Evolutionary conservation across 495 filamentous ascomycete species (phyloP), one percentile per base, ranked within the genome.

Genomic region (Hapsidospora chrysogenum): DNA sequence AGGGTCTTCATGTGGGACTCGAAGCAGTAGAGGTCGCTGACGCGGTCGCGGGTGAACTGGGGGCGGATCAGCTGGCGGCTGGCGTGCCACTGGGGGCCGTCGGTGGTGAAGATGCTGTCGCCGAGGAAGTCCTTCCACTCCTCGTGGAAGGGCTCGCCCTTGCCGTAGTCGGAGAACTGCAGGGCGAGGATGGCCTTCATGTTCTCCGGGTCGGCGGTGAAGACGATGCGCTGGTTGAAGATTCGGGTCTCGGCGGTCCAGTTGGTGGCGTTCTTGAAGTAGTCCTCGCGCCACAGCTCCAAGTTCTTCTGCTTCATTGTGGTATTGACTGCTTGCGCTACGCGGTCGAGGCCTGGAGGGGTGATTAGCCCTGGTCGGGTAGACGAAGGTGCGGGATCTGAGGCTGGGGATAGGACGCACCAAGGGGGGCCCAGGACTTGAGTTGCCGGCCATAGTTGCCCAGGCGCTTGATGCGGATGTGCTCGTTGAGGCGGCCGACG

Each of bases 151-250:
- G 56, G 41, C 40, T 74, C 58, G 10, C 80, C 78, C 51, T 82
- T 83, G 42, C 80, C 78, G 44, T 73, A 80, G 51, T 82, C 73
- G 15, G 49, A 43, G 39, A 80, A 94, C 42, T 92, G 77, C 0
- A 74, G 78, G 0, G 84, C 80, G 2, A 94, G 63, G 5, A 94
- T 57, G 1, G 85, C 76, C 48, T 94, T 85, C 52, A 96, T 66
- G 52, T 92, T 94, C 46, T 86, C 76, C 0, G 81, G 84, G 29
- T 85, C 78, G 17, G 59, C 64, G 1, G 81, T 85, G 37, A 83
- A 54, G 31, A 83, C 48, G 14, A 71, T 43, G 5, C 76, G 74
- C 17, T 64, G 62, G 27, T 72, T 58, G 3, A 69, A 52, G 7
- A 78, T 28, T 9, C 59, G 55, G 16, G 57, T 41, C 50, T 92